Conservation (phyloP, 2,329 filamentous ascomycete species). For the Trichoderma sp. region DNA sequence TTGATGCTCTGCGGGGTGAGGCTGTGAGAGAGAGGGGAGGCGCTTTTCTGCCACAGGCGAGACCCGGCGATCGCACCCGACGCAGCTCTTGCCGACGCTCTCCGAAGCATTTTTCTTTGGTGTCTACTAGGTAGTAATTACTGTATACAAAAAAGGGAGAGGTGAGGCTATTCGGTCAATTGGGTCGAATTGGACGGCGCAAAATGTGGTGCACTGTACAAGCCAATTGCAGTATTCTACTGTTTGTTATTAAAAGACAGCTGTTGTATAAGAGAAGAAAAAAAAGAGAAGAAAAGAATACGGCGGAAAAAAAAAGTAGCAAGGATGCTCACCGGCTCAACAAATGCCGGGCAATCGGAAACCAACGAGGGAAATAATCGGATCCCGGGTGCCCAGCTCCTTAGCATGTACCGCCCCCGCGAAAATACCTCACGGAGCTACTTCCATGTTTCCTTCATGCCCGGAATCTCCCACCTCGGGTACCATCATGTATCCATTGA, state of each 20-base stretch:
- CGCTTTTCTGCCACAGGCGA: slow-evolving; percentile 2
- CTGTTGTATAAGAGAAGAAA: not conserved
- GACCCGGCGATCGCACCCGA: slow-evolving; percentile 12
- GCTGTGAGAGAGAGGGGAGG: not conserved
- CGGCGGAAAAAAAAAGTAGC: not conserved
- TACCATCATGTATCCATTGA: not conserved
- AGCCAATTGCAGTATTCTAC: not conserved
- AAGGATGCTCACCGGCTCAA: not conserved
- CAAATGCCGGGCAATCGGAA: not conserved
- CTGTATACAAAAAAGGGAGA: not conserved
- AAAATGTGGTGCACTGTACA: not conserved
- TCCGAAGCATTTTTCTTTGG: slow-evolving; percentile 17
- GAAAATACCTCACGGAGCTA: slow-evolving; percentile 4
- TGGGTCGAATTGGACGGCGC: not conserved
- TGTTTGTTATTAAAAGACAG: not conserved
- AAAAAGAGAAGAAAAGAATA: not conserved
- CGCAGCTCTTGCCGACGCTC: slow-evolving; percentile 12
- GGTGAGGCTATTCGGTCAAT: not conserved
- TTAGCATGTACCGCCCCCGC: not conserved
- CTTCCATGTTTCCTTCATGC: not conserved
- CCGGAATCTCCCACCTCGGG: not conserved
- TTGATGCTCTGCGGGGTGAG: slow-evolving; percentile 10
- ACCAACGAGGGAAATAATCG: not conserved
- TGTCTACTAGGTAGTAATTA: not conserved
- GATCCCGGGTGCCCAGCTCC: not conserved